Base-by-base conservation (phyloP, 2,329 filamentous ascomycete genomes). In the Plenodomus lindquistii region DNA sequence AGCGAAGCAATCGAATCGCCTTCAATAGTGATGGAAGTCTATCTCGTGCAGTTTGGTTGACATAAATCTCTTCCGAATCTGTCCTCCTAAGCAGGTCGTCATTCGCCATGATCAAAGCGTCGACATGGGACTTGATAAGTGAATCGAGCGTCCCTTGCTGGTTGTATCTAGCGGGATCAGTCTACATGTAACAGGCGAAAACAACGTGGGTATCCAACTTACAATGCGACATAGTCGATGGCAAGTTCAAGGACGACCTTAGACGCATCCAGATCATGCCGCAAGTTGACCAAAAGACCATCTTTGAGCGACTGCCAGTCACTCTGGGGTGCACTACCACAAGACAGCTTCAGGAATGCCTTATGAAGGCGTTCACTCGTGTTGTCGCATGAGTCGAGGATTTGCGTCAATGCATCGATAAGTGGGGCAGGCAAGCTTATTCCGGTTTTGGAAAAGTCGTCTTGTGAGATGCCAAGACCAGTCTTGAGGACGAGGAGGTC, bases 401-500 rank as follows among this genome's bases (percentile, higher is more conserved):
- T 55, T n/a, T 63, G 59, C n/a, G 59, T 59, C 3, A 62, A 44
- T 11, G 67, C 60, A 36, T 67, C 60, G 21, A 67, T 19, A 16
- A 69, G 52, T 8, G 60, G 52, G 1, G 42, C n/a, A 1, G 65
- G 65, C 19, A 69, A 27, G 8, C 48, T 56, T 2, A 52, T 48
- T 16, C 47, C 54, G 17, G 46, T 44, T 2, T 49, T 42, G 4
- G 65, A 60, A 42, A 69, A 67, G 44, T 70, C 67, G 45, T 69
- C 65, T 41, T 67, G 65, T 10, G 62, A 57, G 46, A 70, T 60
- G 41, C 66, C 63, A 16, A 70, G 55, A 1, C 61, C 62, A 7
- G 63, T 62, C n/a, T 59, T 64, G 49, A 69, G 62, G 21, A 67
- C 59, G n/a, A 69, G 49, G 22, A 70, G 57, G 34, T 69, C 60